Base-by-base conservation (phyloP, 2,329 filamentous ascomycete genomes). In the Acrodontium crateriforme region DNA sequence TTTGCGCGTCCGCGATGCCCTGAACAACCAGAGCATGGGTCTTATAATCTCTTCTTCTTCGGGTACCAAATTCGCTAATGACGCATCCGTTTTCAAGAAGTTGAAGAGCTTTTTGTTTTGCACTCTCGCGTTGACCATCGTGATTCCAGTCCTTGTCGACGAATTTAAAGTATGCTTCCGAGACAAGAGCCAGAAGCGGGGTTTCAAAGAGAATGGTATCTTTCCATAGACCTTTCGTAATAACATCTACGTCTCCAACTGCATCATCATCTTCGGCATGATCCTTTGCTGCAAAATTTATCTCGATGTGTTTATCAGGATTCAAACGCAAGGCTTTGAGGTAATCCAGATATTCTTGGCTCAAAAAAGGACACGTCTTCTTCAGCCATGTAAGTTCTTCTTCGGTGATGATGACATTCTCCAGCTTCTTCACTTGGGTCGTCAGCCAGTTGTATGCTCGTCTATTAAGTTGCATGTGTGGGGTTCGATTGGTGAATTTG, bases 161-260 rank as follows among this genome's bases (percentile, higher is more conserved):
- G 57, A 93, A 95, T 49, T 81, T 84, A 67, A 98, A 98, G 60
- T 94, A 98, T 27, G 89, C 83, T 55, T 98, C 87, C 25, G 84
- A 94, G 1, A 87, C 82, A 39, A 98, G 58, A 3, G 91, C 84
- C 12, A 98, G 67, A 13, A 98, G 67, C 0, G 89, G 89, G 32
- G 98, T 94, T 59, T 98, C 89, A 59, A 98, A 98, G 14, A 98
- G 70, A 32, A 98, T 98, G 0, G 89, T 95, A 42, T 94, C 84
- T 6, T 83, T 70, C 89, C 89, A 98, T 30, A 74, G 63, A 7
- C 89, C 89, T 42, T 74, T 74, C 38, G 91, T 77, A 21, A 72
- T 62, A 38, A 95, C 74, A 41, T 77, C 63, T 27, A 94, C 60
- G 34, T 85, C 77, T 23, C 89, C 89, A 23, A 77, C 20, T 6